Conservation (phyloP, 73 alveolate genomes). For the Paramecium pentaurelia region DNA sequence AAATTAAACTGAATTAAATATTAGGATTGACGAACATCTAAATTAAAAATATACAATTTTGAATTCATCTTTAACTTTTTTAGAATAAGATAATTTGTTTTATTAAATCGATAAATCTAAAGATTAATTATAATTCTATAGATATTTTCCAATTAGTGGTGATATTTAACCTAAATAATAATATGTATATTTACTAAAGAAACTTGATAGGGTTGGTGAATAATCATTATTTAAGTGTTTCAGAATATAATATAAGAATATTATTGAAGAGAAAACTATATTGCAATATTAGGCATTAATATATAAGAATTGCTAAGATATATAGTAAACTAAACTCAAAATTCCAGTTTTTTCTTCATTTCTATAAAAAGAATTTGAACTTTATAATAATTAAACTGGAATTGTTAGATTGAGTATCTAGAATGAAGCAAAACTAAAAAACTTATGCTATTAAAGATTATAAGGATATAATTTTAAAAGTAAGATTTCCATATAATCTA, state of each 20-base stretch:
- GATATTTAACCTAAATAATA: neutral
- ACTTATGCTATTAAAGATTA: no score
- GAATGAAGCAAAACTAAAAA: no score
- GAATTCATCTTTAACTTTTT: neutral
- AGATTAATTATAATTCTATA: neutral
- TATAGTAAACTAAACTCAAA: neutral
- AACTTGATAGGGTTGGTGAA: neutral
- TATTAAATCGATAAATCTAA: neutral
- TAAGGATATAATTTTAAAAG: no score
- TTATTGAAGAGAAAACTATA: no score
- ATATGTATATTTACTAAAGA: neutral
- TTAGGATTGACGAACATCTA: neutral
- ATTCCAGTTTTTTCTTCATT: neutral
- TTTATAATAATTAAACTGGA: neutral
- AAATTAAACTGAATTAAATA: neutral
- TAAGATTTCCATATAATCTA: neutral
- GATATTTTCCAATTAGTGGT: neutral
- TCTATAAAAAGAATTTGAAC: neutral
- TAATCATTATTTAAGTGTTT: no score
- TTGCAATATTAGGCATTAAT: no score
- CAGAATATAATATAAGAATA: no score
- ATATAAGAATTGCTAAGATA: no score
- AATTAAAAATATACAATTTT: neutral
- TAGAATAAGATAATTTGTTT: neutral
- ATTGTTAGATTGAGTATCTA: neutral